These are phyloP conservation scores for Nemania abortiva DNA, from an alignment of 2,329 filamentous ascomycete species.

Conservation along the genomic window DNA sequence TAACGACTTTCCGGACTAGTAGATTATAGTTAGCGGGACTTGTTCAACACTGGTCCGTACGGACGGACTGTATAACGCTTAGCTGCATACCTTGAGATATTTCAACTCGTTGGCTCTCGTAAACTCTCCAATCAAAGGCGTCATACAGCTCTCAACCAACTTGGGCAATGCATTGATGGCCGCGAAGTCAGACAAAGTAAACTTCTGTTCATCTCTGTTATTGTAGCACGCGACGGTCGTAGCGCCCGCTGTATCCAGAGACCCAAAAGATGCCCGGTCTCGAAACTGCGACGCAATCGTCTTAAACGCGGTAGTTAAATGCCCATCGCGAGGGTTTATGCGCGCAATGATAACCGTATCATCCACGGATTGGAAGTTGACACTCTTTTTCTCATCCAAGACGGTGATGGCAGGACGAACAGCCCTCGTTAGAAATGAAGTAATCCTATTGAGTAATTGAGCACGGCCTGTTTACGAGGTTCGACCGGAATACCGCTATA, in stretches of 20 bases:
- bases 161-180: conserved; percentile 52
- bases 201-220: conserved; percentile 54
- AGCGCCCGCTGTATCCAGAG: conserved; percentile 40
- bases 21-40: conserved; percentile 4
- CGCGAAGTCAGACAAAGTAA: conserved; percentile 51
- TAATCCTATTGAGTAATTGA: conserved; percentile 50
- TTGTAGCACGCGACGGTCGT: conserved; percentile 56
- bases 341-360: conserved; percentile 59
- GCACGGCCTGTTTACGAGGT: background rate
- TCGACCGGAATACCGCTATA: conserved; percentile 1
- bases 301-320: conserved; percentile 50
- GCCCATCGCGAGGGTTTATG: conserved; percentile 49
- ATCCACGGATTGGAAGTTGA: conserved; percentile 54
- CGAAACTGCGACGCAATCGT: conserved; percentile 53
- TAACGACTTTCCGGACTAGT: conserved; percentile 55
- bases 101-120: conserved; percentile 60
- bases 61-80: background rate
- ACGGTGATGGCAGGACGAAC: conserved; percentile 45
- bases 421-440: conserved; percentile 49
- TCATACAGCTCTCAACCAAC: conserved; percentile 55
- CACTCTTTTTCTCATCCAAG: conserved; percentile 41
- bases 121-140: conserved; percentile 58
- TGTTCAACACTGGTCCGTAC: background rate
- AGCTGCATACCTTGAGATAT: conserved; percentile 53
- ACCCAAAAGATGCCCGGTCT: conserved; percentile 59